A percentile compares a stretch with the other conserved stretches of the same genome.
Evolutionary conservation across 208 protist genomes (phyloP).

Genomic region (Leishmania turanica): DNA sequence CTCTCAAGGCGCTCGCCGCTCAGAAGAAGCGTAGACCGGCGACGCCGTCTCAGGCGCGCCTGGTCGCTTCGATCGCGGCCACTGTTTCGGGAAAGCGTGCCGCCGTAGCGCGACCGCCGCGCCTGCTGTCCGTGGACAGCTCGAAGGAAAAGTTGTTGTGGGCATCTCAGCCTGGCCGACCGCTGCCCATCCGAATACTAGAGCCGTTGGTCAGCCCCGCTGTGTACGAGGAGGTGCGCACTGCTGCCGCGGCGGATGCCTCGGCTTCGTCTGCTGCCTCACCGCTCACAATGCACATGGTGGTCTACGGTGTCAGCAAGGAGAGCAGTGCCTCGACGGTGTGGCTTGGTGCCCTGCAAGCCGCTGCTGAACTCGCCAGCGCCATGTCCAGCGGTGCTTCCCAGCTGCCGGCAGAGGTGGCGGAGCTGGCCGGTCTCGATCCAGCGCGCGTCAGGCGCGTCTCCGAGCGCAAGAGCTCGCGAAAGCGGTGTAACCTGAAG

Average conservation of each 20-base stretch:
- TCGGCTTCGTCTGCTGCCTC: not conserved
- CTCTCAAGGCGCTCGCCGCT: not conserved
- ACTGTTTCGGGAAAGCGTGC: not conserved
- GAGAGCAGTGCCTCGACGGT: conserved; percentile 20
- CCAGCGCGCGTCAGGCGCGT: not conserved
- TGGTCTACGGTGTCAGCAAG: conserved; percentile 29
- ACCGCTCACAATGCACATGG: conserved; percentile 14
- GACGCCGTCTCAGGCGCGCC: not conserved
- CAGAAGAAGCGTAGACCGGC: not conserved
- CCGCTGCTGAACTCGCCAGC: conserved; percentile 18
- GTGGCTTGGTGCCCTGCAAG: conserved; percentile 28
- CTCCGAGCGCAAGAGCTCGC: not conserved
- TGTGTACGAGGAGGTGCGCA: conserved; percentile 10
- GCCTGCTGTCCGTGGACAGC: conserved; percentile 20
- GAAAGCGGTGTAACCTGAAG: not conserved
- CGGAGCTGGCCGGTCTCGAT: conserved; percentile 12
- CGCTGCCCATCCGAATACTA: conserved; percentile 21
- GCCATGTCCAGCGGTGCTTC: conserved; percentile 10
- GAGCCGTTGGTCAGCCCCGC: conserved; percentile 11
- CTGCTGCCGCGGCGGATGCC: not conserved
- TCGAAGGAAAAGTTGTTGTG: conserved; percentile 30
- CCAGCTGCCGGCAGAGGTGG: conserved; percentile 14
- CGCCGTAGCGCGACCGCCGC: conserved; percentile 7
- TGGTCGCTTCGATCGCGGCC: not conserved
- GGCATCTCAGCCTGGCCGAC: conserved; percentile 15